phyloP scores from a whole-genome alignment of 2,329 filamentous ascomycete genomes.

The Aspergillus fischeri region DNA sequence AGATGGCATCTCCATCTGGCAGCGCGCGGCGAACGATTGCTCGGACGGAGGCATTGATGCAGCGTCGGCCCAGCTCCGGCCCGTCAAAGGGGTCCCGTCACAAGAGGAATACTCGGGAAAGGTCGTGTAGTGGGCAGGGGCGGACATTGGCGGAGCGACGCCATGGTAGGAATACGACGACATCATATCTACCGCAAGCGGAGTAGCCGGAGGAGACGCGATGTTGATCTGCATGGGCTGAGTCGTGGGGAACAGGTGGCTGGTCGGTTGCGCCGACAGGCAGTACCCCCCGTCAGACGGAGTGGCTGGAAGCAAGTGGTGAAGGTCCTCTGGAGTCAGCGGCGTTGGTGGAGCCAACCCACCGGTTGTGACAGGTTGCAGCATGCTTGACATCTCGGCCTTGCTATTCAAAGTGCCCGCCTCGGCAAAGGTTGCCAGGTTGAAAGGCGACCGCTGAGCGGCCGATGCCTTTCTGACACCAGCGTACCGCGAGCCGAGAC shows the following conservation, averaged over 20 bases:
- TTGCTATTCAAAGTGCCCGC: conserved; percentile 34
- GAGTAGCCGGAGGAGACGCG: conserved; percentile 44
- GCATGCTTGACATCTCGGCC: conserved; percentile 29
- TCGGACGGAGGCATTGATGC: conserved; percentile 41
- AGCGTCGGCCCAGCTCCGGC: conserved; percentile 40
- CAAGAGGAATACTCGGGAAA: conserved; percentile 41
- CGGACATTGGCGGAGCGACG: conserved; percentile 39
- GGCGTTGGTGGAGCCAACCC: conserved; percentile 41
- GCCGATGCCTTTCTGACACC: conserved; percentile 45
- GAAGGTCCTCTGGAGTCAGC: conserved; percentile 40
- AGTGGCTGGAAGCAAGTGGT: conserved; percentile 38
- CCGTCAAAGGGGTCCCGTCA: conserved; percentile 35
- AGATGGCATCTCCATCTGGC: conserved; percentile 34
- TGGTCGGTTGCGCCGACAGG: conserved; percentile 30
- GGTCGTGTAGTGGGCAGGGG: conserved; percentile 39
- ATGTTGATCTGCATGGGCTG: conserved; percentile 41
- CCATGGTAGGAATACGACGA: conserved; percentile 35
- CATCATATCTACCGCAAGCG: conserved; percentile 36
- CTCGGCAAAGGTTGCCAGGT: conserved; percentile 44
- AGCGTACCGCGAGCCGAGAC: conserved; percentile 42
- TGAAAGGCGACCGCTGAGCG: conserved; percentile 46
- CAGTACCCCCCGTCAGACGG: conserved; percentile 37
- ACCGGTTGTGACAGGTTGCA: conserved; percentile 32
- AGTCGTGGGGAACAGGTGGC: conserved; percentile 34
- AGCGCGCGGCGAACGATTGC: conserved; percentile 28